Evolutionary conservation across 2,329 filamentous ascomycete genomes (phyloP).

Genomic region (Plectosphaerella cucumerina): DNA sequence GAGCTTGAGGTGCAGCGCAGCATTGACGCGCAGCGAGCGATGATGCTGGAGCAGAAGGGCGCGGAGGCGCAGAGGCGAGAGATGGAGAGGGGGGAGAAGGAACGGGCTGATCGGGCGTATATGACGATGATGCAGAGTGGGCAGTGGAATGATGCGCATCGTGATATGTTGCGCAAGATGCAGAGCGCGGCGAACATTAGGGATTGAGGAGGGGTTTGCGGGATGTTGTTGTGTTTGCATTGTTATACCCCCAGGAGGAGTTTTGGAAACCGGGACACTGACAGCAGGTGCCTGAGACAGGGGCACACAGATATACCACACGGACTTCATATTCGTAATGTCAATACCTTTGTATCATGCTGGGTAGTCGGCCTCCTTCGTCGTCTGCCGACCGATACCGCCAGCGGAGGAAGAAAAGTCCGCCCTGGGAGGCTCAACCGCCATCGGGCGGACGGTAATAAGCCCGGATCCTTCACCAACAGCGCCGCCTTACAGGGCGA

Average conservation of each 20-base stretch:
- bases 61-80: slow-evolving; percentile 58
- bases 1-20: slow-evolving; percentile 39
- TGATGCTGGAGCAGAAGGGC: slow-evolving; percentile 58
- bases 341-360: too few relatives aligned
- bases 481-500: too few relatives aligned
- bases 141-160: slow-evolving; percentile 71
- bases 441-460: too few relatives aligned
- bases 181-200: slow-evolving; percentile 45
- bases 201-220: neutral
- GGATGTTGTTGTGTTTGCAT: too few relatives aligned
- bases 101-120: slow-evolving; percentile 58
- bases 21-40: slow-evolving; percentile 50
- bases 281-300: too few relatives aligned
- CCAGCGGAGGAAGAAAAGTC: too few relatives aligned
- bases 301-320: neutral
- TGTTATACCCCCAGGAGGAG: too few relatives aligned
- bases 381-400: too few relatives aligned
- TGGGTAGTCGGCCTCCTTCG: too few relatives aligned
- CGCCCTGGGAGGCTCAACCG: too few relatives aligned
- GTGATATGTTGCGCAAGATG: slow-evolving; percentile 76
- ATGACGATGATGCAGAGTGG: slow-evolving; percentile 74
- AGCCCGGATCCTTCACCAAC: too few relatives aligned
- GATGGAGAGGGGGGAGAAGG: slow-evolving; percentile 51
- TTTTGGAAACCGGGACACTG: too few relatives aligned
- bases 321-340: neutral